Conservation (phyloP, 129 eudicot species). For the Helianthus annuus region DNA sequence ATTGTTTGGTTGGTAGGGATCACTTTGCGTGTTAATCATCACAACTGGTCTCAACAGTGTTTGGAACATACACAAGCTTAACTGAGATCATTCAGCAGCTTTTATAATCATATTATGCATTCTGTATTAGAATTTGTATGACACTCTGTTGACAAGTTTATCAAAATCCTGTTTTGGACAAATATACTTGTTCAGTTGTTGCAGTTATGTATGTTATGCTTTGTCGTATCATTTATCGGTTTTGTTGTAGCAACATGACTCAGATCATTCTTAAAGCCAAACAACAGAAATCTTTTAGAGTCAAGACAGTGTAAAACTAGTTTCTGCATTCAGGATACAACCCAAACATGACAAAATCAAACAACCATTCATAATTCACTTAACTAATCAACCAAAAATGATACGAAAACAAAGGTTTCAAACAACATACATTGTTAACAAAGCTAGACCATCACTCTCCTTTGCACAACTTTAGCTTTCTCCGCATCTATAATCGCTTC, state of each 20-base stretch:
- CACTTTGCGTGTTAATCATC: conserved; percentile 47
- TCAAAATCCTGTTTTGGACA: not conserved
- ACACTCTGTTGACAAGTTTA: not conserved
- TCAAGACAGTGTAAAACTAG: not conserved
- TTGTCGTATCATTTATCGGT: not conserved
- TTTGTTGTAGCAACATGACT: not conserved
- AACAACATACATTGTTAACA: conserved; percentile 5
- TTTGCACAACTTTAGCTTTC: conserved; percentile 70
- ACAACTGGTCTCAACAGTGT: conserved; percentile 53
- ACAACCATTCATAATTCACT: not conserved
- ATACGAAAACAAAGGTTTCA: not conserved
- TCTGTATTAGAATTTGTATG: conserved; percentile 3
- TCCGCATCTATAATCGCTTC: conserved; percentile 93
- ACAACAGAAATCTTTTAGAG: not conserved
- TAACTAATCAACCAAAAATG: conserved; percentile 1
- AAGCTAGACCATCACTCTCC: conserved; percentile 46
- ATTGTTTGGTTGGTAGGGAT: conserved; percentile 37
- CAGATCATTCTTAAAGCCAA: not conserved
- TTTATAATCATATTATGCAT: conserved; percentile 20
- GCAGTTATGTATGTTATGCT: not conserved
- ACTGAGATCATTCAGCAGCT: conserved; percentile 50
- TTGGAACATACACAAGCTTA: conserved; percentile 66
- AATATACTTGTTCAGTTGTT: not conserved
- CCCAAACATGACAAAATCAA: not conserved
- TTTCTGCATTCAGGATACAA: not conserved